Evolutionary conservation across 768 basidiomycete genomes (phyloP), one percentile per base, ranked within the genome.

Genomic region (Auricularia sp.): DNA sequence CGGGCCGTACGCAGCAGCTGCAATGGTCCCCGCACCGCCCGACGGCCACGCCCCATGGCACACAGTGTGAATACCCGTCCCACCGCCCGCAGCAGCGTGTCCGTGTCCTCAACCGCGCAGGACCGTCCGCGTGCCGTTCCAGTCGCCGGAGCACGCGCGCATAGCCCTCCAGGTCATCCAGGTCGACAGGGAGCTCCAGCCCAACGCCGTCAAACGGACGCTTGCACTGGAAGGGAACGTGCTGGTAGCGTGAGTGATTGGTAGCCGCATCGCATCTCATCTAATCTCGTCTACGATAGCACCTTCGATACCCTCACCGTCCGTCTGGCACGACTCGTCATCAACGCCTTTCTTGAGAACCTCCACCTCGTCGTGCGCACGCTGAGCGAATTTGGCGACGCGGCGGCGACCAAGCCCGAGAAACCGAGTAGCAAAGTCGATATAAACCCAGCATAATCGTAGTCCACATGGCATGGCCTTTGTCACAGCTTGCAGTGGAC

Each of bases 341-440:
- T 89, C 61, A 97, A 97, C 69, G 87, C 86, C 14, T 95, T 91
- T 75, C 80, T 97, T 59, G 94, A 96, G 72, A 94, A 94, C 70
- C 81, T 94, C 37, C 92, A 95, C 72, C 80, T 97, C 42, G 84
- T 95, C 61, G 81, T 88, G 13, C 85, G 90, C 47, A 95, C 93
- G 21, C 79, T 97, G 67, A 83, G 84, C 59, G 85, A 87, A 67
- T 96, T 94, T 73, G 87, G 86, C 11, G 84, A 87, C 64, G 84
- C 87, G 65, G 86, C 88, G 18, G 81, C 33, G 21, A 51, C 33
- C 18, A 51, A 24, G 44, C 16, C 62, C 10, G 13, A 7, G 39
- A 42, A 42, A 29, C 29, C 61, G 0, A 29, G 29, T 29, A 29
- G 29, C 29, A 29, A 29, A 29, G 29, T 29, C 29, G 0, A 24